A percentile compares a stretch with the other conserved stretches of the same genome.
phyloP scores from a whole-genome alignment of 108 stramenopile genomes.

The Fistulifera pelliculosa region DNA sequence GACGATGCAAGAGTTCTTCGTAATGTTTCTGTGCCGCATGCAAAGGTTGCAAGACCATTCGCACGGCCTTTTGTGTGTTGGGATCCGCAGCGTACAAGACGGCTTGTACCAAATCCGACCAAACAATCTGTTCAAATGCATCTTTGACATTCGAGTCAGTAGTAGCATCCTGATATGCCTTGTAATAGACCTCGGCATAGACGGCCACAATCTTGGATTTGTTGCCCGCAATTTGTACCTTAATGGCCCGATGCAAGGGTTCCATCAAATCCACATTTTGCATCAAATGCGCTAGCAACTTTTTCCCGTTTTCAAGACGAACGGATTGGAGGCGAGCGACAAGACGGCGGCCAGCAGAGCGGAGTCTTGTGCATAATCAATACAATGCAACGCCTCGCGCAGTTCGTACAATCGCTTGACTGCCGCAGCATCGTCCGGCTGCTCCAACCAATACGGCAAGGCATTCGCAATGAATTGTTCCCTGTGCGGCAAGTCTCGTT shows the following conservation, averaged over 20 bases:
- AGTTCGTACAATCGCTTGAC: slow-evolving; percentile 68
- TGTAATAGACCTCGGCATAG: slow-evolving; percentile 81
- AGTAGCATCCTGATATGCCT: slow-evolving; percentile 68
- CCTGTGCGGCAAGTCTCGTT: slow-evolving; percentile 45
- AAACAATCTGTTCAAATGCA: slow-evolving; percentile 65
- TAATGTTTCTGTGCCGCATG: slow-evolving; percentile 8
- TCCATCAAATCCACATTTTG: slow-evolving; percentile 48
- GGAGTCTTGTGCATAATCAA: slow-evolving; percentile 81
- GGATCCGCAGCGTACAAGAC: slow-evolving; percentile 50
- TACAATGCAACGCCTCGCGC: slow-evolving; percentile 58
- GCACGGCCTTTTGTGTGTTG: slow-evolving; percentile 11
- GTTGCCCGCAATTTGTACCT: slow-evolving; percentile 53
- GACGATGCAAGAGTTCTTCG: slow-evolving; percentile 67
- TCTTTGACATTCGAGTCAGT: slow-evolving; percentile 26
- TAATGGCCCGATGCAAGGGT: slow-evolving; percentile 59
- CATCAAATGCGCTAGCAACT: slow-evolving; percentile 65
- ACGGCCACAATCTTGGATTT: slow-evolving; percentile 47
- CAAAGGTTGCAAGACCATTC: not conserved
- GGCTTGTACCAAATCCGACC: slow-evolving; percentile 80
- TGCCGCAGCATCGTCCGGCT: slow-evolving; percentile 22
- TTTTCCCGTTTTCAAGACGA: slow-evolving; percentile 65
- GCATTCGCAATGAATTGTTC: slow-evolving; percentile 71
- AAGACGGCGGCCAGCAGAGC: slow-evolving; percentile 28
- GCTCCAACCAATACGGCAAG: slow-evolving; percentile 59
- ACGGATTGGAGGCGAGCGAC: slow-evolving; percentile 54